A percentile compares a stretch with the other conserved stretches of the same genome.
phyloP scores from a whole-genome alignment of 441 rosid genomes.

The Iberis amara region DNA sequence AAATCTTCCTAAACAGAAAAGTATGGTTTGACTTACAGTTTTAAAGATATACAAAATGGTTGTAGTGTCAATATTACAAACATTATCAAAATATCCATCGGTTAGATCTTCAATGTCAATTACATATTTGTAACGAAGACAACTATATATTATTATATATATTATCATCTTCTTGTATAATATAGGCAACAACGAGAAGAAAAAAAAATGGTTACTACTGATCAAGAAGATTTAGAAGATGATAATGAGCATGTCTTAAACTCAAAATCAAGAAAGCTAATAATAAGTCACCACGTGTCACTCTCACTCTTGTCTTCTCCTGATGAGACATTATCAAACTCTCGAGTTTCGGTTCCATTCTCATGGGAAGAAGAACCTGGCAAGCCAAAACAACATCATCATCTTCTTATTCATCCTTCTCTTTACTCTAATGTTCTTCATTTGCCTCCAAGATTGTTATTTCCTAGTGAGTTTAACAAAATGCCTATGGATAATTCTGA shows the following conservation, averaged over 20 bases:
- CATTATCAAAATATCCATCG: too few species aligned
- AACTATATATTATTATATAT: constrained; percentile 7
- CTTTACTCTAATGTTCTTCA: constrained; percentile 37
- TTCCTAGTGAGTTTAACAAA: constrained; percentile 33
- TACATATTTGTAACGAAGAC: too few species aligned
- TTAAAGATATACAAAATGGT: background rate
- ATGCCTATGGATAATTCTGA: constrained; percentile 5
- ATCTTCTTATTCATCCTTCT: constrained; percentile 22
- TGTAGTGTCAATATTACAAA: too few species aligned
- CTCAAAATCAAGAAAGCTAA: constrained; percentile 24
- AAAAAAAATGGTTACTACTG: constrained; percentile 26
- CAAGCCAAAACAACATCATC: constrained; percentile 43
- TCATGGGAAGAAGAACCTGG: constrained; percentile 85
- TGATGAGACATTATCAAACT: constrained; percentile 35
- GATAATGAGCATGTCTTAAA: constrained; percentile 15
- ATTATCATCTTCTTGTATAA: constrained; percentile 2
- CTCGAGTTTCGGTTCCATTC: constrained; percentile 68
- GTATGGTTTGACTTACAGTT: constrained; percentile 26
- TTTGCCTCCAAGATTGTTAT: constrained; percentile 58
- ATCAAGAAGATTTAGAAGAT: constrained; percentile 17
- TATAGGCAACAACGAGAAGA: background rate
- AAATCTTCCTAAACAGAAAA: constrained; percentile 25
- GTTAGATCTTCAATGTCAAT: too few species aligned
- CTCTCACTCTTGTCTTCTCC: constrained; percentile 29
- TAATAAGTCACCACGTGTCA: constrained; percentile 16